These are phyloP conservation scores for Leptographium flavum DNA, from an alignment of 2,329 filamentous ascomycete species.

Conservation along the genomic window DNA sequence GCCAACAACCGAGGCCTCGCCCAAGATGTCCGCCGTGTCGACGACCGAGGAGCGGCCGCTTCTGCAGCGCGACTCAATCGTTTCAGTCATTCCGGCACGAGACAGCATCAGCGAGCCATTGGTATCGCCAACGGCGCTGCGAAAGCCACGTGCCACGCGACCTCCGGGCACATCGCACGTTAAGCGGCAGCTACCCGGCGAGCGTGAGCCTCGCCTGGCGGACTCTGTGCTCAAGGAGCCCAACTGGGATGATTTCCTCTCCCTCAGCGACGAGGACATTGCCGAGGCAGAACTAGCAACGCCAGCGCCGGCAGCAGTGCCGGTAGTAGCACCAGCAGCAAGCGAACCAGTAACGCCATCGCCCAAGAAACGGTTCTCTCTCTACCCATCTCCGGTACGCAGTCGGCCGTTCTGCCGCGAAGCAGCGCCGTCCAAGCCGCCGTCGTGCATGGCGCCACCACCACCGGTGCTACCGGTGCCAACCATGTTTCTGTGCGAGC, in stretches of 20 bases:
- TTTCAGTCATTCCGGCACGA: not conserved
- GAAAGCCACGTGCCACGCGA: slow-evolving; percentile 4
- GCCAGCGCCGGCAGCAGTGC: not conserved
- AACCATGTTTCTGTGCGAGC: slow-evolving; percentile 1
- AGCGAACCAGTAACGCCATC: not conserved
- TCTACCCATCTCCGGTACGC: not conserved
- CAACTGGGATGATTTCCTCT: slow-evolving; percentile 37
- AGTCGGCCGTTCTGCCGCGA: slow-evolving; percentile 2
- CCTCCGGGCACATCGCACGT: slow-evolving; percentile 6
- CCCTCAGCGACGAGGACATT: slow-evolving; percentile 42
- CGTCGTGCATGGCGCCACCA: slow-evolving; percentile 13
- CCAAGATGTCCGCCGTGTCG: slow-evolving; percentile 5
- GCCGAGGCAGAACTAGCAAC: slow-evolving; percentile 24
- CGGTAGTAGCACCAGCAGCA: not conserved
- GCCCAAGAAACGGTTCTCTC: not conserved
- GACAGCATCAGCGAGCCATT: not conserved
- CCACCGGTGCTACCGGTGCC: slow-evolving; percentile 13
- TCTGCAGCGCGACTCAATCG: slow-evolving; percentile 7
- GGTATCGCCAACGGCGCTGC: slow-evolving; percentile 2
- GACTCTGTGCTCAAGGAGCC: slow-evolving; percentile 33
- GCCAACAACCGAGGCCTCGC: slow-evolving; percentile 10
- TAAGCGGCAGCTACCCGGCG: slow-evolving; percentile 6
- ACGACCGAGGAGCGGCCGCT: slow-evolving; percentile 3
- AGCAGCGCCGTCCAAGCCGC: slow-evolving; percentile 14
- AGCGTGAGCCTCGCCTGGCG: slow-evolving; percentile 9